These are phyloP conservation scores for Venturia nashicola DNA, from an alignment of 2,329 filamentous ascomycete species.

Conservation along the genomic window DNA sequence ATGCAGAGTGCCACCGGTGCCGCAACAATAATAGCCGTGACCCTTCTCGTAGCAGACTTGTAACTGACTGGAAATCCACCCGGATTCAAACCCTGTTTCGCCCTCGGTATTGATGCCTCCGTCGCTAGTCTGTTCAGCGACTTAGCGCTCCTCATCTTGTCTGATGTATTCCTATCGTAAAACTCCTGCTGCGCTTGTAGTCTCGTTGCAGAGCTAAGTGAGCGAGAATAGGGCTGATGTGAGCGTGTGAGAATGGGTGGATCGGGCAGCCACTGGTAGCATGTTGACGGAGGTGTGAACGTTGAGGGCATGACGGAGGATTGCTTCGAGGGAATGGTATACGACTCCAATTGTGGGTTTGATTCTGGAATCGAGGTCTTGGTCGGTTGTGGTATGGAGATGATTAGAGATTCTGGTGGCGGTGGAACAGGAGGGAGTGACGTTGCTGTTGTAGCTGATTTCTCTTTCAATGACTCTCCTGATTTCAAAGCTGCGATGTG, in stretches of 20 bases:
- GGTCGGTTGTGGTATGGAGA: background rate
- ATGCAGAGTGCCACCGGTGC: constrained; percentile 3
- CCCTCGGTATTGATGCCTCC: background rate
- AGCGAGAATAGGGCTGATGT: background rate
- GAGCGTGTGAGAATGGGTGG: background rate
- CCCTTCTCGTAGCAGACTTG: constrained; percentile 6
- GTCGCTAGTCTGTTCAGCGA: background rate
- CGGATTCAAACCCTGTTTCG: background rate
- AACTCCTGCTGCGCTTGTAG: background rate
- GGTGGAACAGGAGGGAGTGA: background rate
- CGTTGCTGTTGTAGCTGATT: background rate
- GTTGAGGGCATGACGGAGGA: background rate
- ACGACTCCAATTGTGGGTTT: background rate
- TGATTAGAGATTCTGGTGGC: too few relatives aligned
- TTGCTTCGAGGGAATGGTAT: background rate
- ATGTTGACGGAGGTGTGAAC: background rate
- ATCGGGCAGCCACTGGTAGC: background rate
- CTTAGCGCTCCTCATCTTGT: background rate
- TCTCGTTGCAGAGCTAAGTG: background rate
- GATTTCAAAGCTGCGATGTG: background rate
- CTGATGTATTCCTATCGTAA: background rate
- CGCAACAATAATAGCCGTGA: constrained; percentile 9
- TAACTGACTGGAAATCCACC: constrained; percentile 5
- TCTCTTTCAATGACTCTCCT: background rate
- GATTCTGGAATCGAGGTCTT: background rate